Evolutionary conservation across 1,284 basidiomycete species (phyloP).

Genomic region (Rhodotorula mucilaginosa): DNA sequence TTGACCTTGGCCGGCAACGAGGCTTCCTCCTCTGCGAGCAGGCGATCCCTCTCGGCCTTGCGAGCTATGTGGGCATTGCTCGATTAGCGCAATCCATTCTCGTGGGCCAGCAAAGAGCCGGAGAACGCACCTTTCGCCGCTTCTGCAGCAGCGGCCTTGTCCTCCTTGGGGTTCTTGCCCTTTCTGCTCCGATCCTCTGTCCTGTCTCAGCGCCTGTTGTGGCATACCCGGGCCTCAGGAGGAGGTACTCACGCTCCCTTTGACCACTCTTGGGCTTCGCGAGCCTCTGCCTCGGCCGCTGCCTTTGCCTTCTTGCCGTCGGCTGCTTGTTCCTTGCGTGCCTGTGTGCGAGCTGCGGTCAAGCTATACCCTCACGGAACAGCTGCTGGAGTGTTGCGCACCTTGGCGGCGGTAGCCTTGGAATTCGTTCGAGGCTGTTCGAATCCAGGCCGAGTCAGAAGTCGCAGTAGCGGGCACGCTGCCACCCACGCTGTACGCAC

Average conservation of each 20-base stretch:
- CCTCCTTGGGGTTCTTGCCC: slow-evolving; percentile 36
- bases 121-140: slow-evolving; percentile 11
- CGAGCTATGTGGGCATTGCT: slow-evolving; percentile 43
- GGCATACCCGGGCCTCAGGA: neutral
- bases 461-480: neutral
- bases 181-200: neutral
- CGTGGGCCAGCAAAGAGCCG: too few species aligned
- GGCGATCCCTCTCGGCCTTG: slow-evolving; percentile 54
- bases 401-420: slow-evolving; percentile 3
- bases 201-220: neutral
- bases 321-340: slow-evolving; percentile 21
- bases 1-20: slow-evolving; percentile 64
- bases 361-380: neutral
- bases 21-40: slow-evolving; percentile 78
- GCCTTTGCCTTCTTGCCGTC: slow-evolving; percentile 15
- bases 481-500: neutral
- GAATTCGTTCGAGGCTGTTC: slow-evolving; percentile 10
- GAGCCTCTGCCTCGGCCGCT: slow-evolving; percentile 2
- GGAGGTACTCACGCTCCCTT: slow-evolving; percentile 17
- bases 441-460: neutral
- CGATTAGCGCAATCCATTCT: too few species aligned
- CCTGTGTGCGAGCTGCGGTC: neutral
- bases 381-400: neutral
- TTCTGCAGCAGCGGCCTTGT: slow-evolving; percentile 48
- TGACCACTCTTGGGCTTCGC: slow-evolving; percentile 24